Conservation (phyloP, 106 monocot genomes). For the Alisma plantagoaquatica region DNA sequence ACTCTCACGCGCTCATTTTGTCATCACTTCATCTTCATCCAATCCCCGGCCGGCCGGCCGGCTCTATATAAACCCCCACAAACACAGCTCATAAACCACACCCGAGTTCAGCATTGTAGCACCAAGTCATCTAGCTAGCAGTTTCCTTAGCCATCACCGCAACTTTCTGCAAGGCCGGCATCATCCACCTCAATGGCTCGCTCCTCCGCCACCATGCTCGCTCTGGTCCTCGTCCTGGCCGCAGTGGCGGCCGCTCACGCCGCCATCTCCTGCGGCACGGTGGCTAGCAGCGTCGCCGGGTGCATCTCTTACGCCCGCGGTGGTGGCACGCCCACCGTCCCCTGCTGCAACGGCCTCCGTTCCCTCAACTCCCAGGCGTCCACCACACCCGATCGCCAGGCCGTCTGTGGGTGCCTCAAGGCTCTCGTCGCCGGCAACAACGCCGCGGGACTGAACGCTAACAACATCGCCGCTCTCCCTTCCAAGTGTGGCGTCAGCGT, state of each 20-base stretch:
- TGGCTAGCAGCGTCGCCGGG: neutral
- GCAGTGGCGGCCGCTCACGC: too few species aligned
- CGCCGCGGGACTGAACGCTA: constrained; percentile 8
- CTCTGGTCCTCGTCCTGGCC: neutral
- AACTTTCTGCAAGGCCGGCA: too few species aligned
- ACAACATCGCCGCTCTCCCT: constrained; percentile 6
- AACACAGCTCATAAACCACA: too few species aligned
- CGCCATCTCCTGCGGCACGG: neutral
- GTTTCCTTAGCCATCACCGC: too few species aligned
- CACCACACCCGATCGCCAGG: constrained; percentile 23
- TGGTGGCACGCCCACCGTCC: neutral
- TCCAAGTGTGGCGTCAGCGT: constrained; percentile 20
- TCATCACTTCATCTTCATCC: too few species aligned
- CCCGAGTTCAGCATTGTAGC: too few species aligned
- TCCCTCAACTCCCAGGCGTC: constrained; percentile 8
- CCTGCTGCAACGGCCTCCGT: constrained; percentile 25
- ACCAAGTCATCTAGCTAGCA: too few species aligned
- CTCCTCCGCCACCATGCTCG: neutral
- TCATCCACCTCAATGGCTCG: too few species aligned
- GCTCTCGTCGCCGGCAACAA: neutral
- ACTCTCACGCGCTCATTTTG: too few species aligned
- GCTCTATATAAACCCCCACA: too few species aligned
- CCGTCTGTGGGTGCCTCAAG: constrained; percentile 28
- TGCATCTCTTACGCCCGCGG: neutral
- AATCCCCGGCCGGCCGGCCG: too few species aligned